These are phyloP conservation scores for Diaporthe capsici DNA, from an alignment of 2,329 filamentous ascomycete species.

Conservation along the genomic window DNA sequence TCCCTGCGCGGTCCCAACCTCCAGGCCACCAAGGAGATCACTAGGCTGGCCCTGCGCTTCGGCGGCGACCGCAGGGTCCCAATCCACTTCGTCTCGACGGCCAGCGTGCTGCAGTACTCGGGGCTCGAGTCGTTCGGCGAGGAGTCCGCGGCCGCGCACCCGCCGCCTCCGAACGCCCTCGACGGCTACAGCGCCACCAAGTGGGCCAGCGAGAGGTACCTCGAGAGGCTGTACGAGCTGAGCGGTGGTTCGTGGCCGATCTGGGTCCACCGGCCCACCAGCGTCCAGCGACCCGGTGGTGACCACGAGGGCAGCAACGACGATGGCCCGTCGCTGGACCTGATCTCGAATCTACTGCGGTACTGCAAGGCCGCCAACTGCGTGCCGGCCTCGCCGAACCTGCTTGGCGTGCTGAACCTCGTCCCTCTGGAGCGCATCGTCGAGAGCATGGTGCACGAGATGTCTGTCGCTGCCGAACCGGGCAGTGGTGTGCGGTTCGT, in stretches of 20 bases:
- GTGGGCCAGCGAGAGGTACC: constrained; percentile 47
- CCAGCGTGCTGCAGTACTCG: not conserved
- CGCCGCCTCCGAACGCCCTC: constrained; percentile 36
- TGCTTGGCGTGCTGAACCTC: not conserved
- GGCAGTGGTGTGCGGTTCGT: not conserved
- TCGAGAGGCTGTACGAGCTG: constrained; percentile 46
- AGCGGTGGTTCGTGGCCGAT: constrained; percentile 43
- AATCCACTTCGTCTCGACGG: constrained; percentile 48
- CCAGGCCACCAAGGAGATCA: constrained; percentile 52
- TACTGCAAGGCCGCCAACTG: not conserved
- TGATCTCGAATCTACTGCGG: not conserved
- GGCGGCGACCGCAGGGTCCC: constrained; percentile 42
- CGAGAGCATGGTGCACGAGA: not conserved
- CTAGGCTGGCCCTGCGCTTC: constrained; percentile 45
- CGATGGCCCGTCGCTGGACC: not conserved
- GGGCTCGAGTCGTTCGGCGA: not conserved
- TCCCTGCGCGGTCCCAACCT: constrained; percentile 54
- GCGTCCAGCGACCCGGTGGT: constrained; percentile 32
- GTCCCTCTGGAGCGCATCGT: not conserved
- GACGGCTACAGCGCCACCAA: constrained; percentile 51
- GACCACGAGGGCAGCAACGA: not conserved
- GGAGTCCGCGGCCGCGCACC: not conserved
- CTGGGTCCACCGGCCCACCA: constrained; percentile 49
- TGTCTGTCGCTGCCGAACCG: not conserved
- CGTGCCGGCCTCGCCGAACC: not conserved